phyloP scores from a whole-genome alignment of 2,329 filamentous ascomycete species.

The Sporothrix pseudoabietina region DNA sequence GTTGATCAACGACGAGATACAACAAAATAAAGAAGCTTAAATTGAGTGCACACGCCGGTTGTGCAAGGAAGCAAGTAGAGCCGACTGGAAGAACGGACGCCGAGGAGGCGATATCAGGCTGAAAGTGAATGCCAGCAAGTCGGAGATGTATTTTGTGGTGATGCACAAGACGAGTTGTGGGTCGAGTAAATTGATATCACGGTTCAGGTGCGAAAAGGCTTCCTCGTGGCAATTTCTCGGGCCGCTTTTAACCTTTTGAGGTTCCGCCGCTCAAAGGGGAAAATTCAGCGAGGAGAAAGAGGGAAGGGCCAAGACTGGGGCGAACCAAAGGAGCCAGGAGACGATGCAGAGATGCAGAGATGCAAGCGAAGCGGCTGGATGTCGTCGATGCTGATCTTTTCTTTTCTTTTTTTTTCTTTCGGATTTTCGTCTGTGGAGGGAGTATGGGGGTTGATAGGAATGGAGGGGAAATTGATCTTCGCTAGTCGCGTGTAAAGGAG shows the following conservation, averaged over 20 bases:
- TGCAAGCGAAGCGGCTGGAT: background rate
- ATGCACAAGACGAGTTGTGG: background rate
- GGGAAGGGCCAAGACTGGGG: background rate
- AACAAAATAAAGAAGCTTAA: slow-evolving; percentile 10
- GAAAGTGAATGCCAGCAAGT: slow-evolving; percentile 20
- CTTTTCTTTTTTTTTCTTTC: background rate
- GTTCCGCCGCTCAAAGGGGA: slow-evolving; percentile 7
- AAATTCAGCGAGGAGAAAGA: background rate
- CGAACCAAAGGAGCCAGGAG: background rate
- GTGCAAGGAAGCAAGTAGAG: slow-evolving; percentile 12
- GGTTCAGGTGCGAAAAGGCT: background rate
- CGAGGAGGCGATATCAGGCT: slow-evolving; percentile 21
- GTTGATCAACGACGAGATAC: background rate
- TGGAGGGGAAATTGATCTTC: background rate
- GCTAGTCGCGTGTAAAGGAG: background rate
- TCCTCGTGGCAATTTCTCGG: background rate
- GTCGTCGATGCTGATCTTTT: background rate
- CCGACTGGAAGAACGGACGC: slow-evolving; percentile 15
- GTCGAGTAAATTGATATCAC: background rate
- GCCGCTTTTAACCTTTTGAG: background rate
- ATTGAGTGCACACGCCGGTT: slow-evolving; percentile 13
- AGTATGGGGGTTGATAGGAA: background rate
- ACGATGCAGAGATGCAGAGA: background rate
- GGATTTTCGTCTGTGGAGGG: background rate
- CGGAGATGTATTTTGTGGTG: background rate